These are phyloP conservation scores for Phanerochaete sordida DNA, from an alignment of 768 basidiomycete genomes.

Conservation along the genomic window DNA sequence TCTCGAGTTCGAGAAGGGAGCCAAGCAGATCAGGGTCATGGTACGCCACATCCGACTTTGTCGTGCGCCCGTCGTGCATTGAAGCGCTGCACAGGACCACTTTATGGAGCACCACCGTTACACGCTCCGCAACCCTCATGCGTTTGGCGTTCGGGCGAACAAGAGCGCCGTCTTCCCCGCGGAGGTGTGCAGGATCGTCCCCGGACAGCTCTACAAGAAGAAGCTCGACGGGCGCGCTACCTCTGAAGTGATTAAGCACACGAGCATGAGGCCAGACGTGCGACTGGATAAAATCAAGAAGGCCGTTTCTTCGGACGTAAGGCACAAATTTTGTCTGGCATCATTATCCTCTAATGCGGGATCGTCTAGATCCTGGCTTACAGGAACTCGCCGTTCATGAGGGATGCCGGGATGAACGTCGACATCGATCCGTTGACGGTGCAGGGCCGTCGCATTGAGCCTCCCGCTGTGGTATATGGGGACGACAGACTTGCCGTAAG, in stretches of 20 bases:
- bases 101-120: background rate
- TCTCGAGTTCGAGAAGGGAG: constrained; percentile 37
- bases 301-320: constrained; percentile 2
- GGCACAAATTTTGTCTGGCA: background rate
- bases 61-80: background rate
- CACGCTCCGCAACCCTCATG: constrained; percentile 4
- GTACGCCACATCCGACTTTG: constrained; percentile 24
- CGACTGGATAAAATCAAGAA: background rate
- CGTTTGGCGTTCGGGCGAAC: constrained; percentile 9
- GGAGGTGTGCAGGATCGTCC: constrained; percentile 7
- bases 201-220: constrained; percentile 13
- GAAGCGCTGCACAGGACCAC: background rate
- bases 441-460: background rate
- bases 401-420: constrained; percentile 4
- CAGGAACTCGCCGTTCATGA: background rate
- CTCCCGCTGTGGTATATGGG: constrained; percentile 1
- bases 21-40: constrained; percentile 33
- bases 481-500: background rate
- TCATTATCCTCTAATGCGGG: background rate
- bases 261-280: background rate
- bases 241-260: background rate
- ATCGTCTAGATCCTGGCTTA: background rate
- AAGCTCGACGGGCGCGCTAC: constrained; percentile 5
- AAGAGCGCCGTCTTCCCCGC: constrained; percentile 11
- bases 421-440: background rate